Evolutionary conservation across 1,284 basidiomycete genomes (phyloP).

Genomic region (Ustilago lituana): DNA sequence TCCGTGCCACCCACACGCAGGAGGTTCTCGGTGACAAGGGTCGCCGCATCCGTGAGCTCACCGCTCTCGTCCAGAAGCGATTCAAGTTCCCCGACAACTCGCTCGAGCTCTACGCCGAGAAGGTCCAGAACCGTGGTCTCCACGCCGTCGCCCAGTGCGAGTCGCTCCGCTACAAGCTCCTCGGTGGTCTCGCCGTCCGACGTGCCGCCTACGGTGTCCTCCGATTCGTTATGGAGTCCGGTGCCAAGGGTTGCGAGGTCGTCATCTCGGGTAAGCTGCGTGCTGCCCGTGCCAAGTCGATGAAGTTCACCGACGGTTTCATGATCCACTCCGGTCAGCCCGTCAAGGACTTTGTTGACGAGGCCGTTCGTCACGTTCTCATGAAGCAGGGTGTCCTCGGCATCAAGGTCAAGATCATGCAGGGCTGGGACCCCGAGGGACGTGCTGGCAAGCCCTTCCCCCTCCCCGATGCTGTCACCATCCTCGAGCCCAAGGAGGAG

Average conservation of each 20-base stretch:
- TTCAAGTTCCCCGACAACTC: conserved; percentile 99
- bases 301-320: conserved; percentile 99
- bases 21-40: conserved; percentile 99
- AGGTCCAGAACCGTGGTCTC: conserved; percentile 98
- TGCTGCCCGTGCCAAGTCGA: conserved; percentile 98
- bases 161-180: conserved; percentile 97
- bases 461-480: conserved; percentile 93
- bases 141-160: conserved; percentile 99
- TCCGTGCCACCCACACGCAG: conserved; percentile 99
- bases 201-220: conserved; percentile 99
- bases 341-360: conserved; percentile 93
- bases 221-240: conserved; percentile 99
- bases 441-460: conserved; percentile 86
- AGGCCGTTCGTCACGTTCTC: conserved; percentile 97
- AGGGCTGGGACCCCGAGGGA: conserved; percentile 85
- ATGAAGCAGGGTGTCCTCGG: conserved; percentile 99
- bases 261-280: conserved; percentile 99
- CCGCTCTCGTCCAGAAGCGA: conserved; percentile 96
- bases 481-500: conserved; percentile 81
- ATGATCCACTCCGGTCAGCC: conserved; percentile 99
- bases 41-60: conserved; percentile 98
- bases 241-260: conserved; percentile 99
- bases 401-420: conserved; percentile 99
- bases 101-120: conserved; percentile 99
- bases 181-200: conserved; percentile 98